Conservation (phyloP, 306 rosid genomes). For the Quercus variabilis region DNA sequence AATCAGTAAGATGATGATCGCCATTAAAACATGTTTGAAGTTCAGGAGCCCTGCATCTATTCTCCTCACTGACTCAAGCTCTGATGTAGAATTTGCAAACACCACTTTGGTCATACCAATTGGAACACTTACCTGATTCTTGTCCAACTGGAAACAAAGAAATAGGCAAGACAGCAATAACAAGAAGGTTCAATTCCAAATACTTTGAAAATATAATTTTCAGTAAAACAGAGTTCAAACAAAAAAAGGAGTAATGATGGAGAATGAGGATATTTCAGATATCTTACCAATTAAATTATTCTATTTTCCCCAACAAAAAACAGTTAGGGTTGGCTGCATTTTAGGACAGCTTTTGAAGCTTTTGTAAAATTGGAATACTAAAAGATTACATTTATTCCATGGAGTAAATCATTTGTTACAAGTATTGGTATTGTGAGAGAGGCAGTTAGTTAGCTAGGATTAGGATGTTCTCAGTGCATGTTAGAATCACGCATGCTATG, state of each 20-base stretch:
- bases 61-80: conserved; percentile 59
- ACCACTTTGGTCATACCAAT: conserved; percentile 23
- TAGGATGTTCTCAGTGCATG: too few relatives aligned
- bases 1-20: conserved; percentile 45
- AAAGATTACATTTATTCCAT: too few relatives aligned
- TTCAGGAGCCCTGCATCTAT: conserved; percentile 69
- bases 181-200: neutral
- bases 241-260: neutral
- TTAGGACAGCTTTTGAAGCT: too few relatives aligned
- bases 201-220: neutral
- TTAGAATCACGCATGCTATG: too few relatives aligned
- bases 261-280: too few relatives aligned
- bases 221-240: neutral
- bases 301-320: too few relatives aligned
- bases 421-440: too few relatives aligned
- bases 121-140: conserved; percentile 26
- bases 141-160: conserved; percentile 37
- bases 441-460: too few relatives aligned
- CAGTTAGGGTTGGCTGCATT: too few relatives aligned
- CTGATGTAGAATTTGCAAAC: conserved; percentile 28
- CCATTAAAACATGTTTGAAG: conserved; percentile 42
- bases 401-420: too few relatives aligned
- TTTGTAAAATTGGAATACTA: too few relatives aligned
- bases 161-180: neutral
- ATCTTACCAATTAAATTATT: too few relatives aligned